A percentile compares a stretch with the other conserved stretches of the same genome.
These are phyloP conservation scores for Echites panduratus DNA, from an alignment of 257 asterid species.

Conservation along the genomic window DNA sequence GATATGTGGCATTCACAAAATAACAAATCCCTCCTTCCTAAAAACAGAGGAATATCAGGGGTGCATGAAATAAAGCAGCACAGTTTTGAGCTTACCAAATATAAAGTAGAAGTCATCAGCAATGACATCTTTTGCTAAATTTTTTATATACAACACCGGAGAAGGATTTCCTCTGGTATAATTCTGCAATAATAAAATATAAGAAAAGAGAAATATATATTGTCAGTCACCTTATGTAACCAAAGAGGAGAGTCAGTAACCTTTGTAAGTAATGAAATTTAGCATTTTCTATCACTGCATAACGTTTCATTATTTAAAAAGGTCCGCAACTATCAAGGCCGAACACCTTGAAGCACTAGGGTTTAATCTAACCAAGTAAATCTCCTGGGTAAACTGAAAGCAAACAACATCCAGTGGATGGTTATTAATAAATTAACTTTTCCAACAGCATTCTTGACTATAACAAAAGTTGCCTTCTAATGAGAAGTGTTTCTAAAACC, in stretches of 20 bases:
- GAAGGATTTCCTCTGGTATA: constrained; percentile 82
- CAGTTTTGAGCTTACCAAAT: constrained; percentile 58
- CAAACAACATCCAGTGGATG: not conserved
- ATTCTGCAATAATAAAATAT: constrained; percentile 45
- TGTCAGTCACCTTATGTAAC: not conserved
- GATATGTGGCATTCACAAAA: not conserved
- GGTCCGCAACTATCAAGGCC: not conserved
- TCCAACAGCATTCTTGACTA: not conserved
- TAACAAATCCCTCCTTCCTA: not conserved
- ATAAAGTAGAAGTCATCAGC: constrained; percentile 72
- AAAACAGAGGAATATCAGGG: not conserved
- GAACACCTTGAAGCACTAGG: not conserved
- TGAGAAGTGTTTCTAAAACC: constrained; percentile 32
- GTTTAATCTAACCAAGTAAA: not conserved
- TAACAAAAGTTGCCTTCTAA: not conserved
- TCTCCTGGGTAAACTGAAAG: not conserved
- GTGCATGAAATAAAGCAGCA: not conserved
- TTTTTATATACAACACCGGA: constrained; percentile 70
- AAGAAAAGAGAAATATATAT: not conserved
- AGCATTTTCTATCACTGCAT: not conserved
- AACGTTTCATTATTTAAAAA: not conserved
- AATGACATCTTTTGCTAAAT: constrained; percentile 84
- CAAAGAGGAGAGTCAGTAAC: not conserved
- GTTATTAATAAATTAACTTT: not conserved
- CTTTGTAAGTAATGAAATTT: not conserved